These are phyloP conservation scores for Naegleria gruberi DNA, from an alignment of 208 protist species.

Conservation along the genomic window DNA sequence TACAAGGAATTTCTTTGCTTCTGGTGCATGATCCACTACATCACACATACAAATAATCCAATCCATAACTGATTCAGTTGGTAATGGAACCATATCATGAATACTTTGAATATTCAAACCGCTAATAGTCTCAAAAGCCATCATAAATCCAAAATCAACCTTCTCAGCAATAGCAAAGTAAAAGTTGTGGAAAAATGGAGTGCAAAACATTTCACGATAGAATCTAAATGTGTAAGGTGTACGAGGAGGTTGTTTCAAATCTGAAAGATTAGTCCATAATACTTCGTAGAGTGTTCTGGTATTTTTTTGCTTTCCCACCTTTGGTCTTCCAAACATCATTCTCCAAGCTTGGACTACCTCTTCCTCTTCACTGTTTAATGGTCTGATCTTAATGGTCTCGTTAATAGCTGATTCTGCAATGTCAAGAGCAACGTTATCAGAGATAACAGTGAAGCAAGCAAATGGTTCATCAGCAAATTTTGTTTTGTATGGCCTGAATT, in stretches of 20 bases:
- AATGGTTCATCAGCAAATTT: not conserved
- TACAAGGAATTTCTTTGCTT: not conserved
- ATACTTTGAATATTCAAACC: not conserved
- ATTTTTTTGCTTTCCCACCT: not conserved
- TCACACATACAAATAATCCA: not conserved
- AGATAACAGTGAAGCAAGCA: not conserved
- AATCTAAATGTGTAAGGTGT: not conserved
- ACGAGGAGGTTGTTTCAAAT: not conserved
- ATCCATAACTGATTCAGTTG: not conserved
- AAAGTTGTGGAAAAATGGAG: not conserved
- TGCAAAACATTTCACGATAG: not conserved
- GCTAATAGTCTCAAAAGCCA: not conserved
- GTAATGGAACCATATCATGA: not conserved
- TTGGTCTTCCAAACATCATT: not conserved
- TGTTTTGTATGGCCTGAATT: not conserved
- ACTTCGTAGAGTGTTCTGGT: not conserved
- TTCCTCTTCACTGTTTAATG: not conserved
- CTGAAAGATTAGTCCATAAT: not conserved
- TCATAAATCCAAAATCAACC: not conserved
- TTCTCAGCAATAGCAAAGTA: not conserved
- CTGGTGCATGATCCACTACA: not conserved
- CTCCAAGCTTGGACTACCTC: not conserved
- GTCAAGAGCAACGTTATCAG: not conserved
- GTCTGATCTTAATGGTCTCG: not conserved
- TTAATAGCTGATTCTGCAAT: not conserved